Base-by-base conservation (phyloP, 768 basidiomycete genomes). In the Boletus rubescentipes region DNA sequence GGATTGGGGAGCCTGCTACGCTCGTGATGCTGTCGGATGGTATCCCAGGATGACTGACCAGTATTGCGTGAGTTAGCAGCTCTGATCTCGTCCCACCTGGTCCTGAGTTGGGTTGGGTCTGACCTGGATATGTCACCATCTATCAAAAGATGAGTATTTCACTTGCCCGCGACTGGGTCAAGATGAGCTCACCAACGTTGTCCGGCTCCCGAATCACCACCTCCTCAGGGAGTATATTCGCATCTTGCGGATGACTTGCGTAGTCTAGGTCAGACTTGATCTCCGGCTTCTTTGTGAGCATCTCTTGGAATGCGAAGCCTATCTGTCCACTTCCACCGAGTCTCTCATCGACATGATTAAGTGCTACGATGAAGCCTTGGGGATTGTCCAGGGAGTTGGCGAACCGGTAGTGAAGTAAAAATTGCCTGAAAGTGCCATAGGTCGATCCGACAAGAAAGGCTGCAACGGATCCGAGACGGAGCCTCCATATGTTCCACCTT, bases 11-110 rank as follows among this genome's bases (percentile, higher is more conserved):
- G 57, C 39, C 31, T 64, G 32, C 34, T 58, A 41, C 72, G 75
- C 64, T 80, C 78, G 56, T 85, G 77, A 43, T 73, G 75, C 64
- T 87, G 84, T 31, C 88, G 82, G 20, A 90, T 73, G 23, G 71
- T 66, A 60, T 89, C 88, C 88, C 88, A 89, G 4, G 85, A 75
- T 18, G 88, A 88, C 4, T 65, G 67, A 37, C 67, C 75, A 15
- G 69, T 53, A 30, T 68, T 72, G 18, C 73, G 68, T 15, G 71
- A 72, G 54, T 85, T 85, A 31, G 73, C 79, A 40, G 74, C 72
- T 49, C 87, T 82, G 43, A 90, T 84, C 56, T 84, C 78, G 32
- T 87, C 85, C 88, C 88, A 90, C 55, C 74, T 80, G 47, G 70
- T 79, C 35, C 53, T 54, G 46, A 65, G 52, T 51, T 30, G 49